These are phyloP conservation scores for Diaporthe australafricana DNA, from an alignment of 2,329 filamentous ascomycete species.

Conservation along the genomic window DNA sequence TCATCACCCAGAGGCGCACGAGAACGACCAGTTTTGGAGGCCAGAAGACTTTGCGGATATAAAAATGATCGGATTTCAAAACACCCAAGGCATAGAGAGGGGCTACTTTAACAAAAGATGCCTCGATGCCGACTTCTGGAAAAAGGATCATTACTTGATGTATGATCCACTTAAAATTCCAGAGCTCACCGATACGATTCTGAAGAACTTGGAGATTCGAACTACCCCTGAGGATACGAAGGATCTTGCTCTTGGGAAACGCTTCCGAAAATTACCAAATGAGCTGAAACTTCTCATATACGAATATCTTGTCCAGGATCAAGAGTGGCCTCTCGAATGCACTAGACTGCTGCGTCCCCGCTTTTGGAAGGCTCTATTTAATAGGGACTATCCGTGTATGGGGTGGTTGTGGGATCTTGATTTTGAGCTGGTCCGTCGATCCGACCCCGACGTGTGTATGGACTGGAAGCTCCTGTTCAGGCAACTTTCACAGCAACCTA, in stretches of 20 bases:
- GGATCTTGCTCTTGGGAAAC: not conserved
- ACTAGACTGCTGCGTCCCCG: not conserved
- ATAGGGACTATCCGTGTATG: not conserved
- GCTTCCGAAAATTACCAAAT: not conserved
- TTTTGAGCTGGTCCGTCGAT: not conserved
- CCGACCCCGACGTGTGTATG: not conserved
- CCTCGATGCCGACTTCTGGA: not conserved
- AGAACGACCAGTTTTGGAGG: not conserved
- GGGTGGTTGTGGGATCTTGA: not conserved
- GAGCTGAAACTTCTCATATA: not conserved
- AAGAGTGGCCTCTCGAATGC: not conserved
- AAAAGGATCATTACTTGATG: not conserved
- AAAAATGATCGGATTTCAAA: not conserved
- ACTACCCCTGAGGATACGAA: too few species aligned
- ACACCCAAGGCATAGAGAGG: not conserved
- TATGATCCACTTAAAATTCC: not conserved
- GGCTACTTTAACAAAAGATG: not conserved
- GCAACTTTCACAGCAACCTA: not conserved
- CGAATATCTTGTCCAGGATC: not conserved
- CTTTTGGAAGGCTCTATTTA: not conserved
- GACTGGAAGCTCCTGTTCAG: constrained; percentile 8
- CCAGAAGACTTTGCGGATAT: not conserved
- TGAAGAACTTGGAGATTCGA: not conserved
- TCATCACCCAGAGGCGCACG: not conserved
- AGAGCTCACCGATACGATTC: not conserved